Percentiles rank a stretch among this genome's conserved stretches.
Conservation (phyloP, 352 stramenopile species). For the Phytopythium sindhum region DNA sequence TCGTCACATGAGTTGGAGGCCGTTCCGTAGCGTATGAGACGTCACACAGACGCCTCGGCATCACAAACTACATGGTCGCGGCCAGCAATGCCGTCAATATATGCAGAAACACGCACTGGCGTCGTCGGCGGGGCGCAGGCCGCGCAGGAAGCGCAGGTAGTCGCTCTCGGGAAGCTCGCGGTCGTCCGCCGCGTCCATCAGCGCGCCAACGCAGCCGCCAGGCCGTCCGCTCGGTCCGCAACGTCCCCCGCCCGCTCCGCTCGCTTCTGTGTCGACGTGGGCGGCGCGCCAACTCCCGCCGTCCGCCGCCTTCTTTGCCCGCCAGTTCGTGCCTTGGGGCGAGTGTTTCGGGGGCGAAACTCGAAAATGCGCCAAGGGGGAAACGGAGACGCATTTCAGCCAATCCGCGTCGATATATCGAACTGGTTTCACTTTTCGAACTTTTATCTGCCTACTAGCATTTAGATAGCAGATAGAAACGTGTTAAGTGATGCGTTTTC, state of each 20-base stretch:
- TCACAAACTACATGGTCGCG: no score
- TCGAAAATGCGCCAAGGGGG: no score
- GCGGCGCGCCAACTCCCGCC: background rate
- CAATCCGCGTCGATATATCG: background rate
- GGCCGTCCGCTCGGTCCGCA: background rate
- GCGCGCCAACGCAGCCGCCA: background rate
- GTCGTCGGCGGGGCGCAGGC: slow-evolving; percentile 57
- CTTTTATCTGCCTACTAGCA: background rate
- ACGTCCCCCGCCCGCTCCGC: background rate
- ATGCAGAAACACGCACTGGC: slow-evolving; percentile 12
- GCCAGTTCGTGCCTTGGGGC: no score
- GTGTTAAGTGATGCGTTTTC: background rate
- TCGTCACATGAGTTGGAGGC: background rate
- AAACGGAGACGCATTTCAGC: background rate
- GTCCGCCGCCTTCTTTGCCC: no score
- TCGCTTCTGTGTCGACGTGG: background rate
- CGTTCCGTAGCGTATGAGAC: background rate
- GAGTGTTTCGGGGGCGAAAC: no score
- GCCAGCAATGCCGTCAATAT: no score
- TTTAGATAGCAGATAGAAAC: background rate
- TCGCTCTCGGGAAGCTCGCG: slow-evolving; percentile 49
- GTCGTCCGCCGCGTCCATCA: slow-evolving; percentile 34
- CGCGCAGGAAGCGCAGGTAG: slow-evolving; percentile 76
- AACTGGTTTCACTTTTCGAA: background rate
- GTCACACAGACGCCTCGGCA: background rate